Base-by-base conservation (phyloP, 2,329 filamentous ascomycete species). In the Penicillium sp. region DNA sequence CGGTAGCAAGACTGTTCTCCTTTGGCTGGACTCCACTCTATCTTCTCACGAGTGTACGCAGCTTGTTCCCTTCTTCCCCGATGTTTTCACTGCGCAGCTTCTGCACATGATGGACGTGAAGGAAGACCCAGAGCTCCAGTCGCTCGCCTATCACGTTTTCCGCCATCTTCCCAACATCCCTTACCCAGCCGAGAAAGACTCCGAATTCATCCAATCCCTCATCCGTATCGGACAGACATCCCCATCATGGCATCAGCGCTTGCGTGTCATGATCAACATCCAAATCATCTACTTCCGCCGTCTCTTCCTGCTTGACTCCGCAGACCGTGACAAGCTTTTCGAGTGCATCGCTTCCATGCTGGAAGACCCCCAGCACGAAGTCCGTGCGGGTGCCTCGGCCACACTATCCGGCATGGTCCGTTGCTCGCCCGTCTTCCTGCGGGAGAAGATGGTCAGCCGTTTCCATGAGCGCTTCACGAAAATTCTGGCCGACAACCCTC, bases 61-160 rank as follows among this genome's bases (percentile, higher is more conserved):
- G 68, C 83, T 99, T 13, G 85, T 95, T 16, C 85, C 87, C 3
- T 97, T 97, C 81, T 97, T 99, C 78, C 89, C 91, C 0, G 83
- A 89, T 34, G 81, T 88, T 0, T 93, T 97, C 68, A 94, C 96
- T 71, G 90, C 94, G 65, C 90, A 97, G 70, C 83, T 99, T 13
- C 78, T 99, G 48, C 92, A 99, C 78, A 99, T 99, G 94, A 99
- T 99, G 93, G 94, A 99, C 68, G 91, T 99, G 71, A 97, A 97
- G 73, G 94, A 99, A 73, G 94, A 99, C 66, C 91, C 91, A 0
- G 95, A 99, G 73, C 82, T 99, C 2, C 95, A 97, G 79, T 88
- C 89, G 9, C 82, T 97, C 8, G 93, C 94, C 0, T 99, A 97
- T 70, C 91, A 96, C 68, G 94, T 99, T 39, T 99, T 97, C 78